These are phyloP conservation scores for Exophiala aquamarina DNA, from an alignment of 2,329 filamentous ascomycete genomes.

Conservation along the genomic window DNA sequence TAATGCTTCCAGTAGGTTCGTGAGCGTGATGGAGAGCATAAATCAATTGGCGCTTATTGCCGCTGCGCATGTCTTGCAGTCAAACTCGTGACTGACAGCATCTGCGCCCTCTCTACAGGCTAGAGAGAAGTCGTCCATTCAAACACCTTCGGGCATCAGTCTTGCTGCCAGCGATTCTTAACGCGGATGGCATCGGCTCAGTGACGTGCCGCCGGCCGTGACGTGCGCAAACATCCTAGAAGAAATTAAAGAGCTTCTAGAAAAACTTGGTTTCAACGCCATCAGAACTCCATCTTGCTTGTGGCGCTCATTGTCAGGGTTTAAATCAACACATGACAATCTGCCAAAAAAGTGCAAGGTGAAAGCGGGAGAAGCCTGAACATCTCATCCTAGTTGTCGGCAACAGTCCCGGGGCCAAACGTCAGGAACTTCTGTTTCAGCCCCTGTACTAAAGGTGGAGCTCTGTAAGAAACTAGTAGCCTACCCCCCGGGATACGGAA, in stretches of 20 bases:
- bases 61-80: not conserved
- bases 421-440: slow-evolving; percentile 23
- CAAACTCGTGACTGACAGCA: slow-evolving; percentile 12
- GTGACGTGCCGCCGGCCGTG: slow-evolving; percentile 6
- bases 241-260: slow-evolving; percentile 22
- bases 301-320: slow-evolving; percentile 15
- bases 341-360: slow-evolving; percentile 12
- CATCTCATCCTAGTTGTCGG: slow-evolving; percentile 19
- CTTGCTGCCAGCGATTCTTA: not conserved
- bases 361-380: slow-evolving; percentile 10
- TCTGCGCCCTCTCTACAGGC: slow-evolving; percentile 6
- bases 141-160: slow-evolving; percentile 16
- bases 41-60: not conserved
- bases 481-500: slow-evolving; percentile 19
- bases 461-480: slow-evolving; percentile 21
- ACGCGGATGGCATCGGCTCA: not conserved
- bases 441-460: slow-evolving; percentile 18
- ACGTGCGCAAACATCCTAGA: slow-evolving; percentile 2
- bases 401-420: slow-evolving; percentile 14
- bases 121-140: slow-evolving; percentile 5
- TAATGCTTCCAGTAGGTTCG: not conserved
- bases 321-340: slow-evolving; percentile 4
- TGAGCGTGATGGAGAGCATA: too few relatives aligned
- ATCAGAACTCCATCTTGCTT: slow-evolving; percentile 11
- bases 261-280: slow-evolving; percentile 11